Conservation (phyloP, 2,329 filamentous ascomycete genomes). For the Sclerotiophoma versabilis region DNA sequence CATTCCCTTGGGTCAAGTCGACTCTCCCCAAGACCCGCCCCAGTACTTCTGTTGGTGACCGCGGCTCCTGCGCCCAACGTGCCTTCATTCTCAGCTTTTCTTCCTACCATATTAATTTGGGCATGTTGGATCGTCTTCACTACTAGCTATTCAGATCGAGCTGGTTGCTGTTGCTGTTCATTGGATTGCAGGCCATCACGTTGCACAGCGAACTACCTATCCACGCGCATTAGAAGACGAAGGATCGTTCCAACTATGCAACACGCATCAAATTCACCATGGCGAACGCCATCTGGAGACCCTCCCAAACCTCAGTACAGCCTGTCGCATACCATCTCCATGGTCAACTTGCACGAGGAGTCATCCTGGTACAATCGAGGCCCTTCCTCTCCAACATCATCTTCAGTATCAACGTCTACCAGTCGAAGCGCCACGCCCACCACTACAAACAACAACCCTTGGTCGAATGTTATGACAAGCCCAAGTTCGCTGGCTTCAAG, state of each 20-base stretch:
- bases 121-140: conserved; percentile 28
- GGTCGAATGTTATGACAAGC: conserved; percentile 46
- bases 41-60: conserved; percentile 45
- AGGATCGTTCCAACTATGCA: conserved; percentile 41
- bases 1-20: conserved; percentile 17
- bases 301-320: conserved; percentile 45
- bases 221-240: neutral
- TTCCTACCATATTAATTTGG: conserved; percentile 31
- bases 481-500: conserved; percentile 39
- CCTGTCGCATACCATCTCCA: conserved; percentile 49
- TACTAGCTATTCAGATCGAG: conserved; percentile 35
- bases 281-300: conserved; percentile 42
- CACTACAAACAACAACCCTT: conserved; percentile 48
- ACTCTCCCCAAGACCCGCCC: conserved; percentile 27
- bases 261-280: conserved; percentile 44
- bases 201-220: conserved; percentile 13
- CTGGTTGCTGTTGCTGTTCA: conserved; percentile 21
- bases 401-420: conserved; percentile 49
- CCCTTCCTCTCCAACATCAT: conserved; percentile 48
- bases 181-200: conserved; percentile 23
- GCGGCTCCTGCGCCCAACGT: conserved; percentile 40
- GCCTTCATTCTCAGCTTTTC: conserved; percentile 33
- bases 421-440: conserved; percentile 49
- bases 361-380: conserved; percentile 46
- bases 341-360: conserved; percentile 51